phyloP scores from a whole-genome alignment of 495 filamentous ascomycete genomes.

The Podospora pseudopauciseta region DNA sequence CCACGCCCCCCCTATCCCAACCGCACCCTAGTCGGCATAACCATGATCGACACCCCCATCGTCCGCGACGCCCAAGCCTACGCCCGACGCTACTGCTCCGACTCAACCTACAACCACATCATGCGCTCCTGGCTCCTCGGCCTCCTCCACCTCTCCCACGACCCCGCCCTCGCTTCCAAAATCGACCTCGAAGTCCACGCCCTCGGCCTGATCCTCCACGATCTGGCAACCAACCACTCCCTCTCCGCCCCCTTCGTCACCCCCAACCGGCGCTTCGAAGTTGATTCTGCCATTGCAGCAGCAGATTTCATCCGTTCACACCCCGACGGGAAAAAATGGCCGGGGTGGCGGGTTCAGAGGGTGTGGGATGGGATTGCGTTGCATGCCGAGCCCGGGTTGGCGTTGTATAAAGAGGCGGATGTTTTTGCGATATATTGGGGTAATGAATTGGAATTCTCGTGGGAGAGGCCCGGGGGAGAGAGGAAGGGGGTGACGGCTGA shows the following conservation, averaged over 20 bases:
- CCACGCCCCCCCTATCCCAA: not conserved
- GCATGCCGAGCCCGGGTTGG: slow-evolving; percentile 37
- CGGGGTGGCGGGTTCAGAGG: slow-evolving; percentile 28
- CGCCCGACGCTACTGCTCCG: not conserved
- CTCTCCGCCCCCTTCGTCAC: slow-evolving; percentile 28
- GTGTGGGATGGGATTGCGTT: slow-evolving; percentile 45
- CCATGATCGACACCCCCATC: slow-evolving; percentile 3
- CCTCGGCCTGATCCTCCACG: slow-evolving; percentile 36
- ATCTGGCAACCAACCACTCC: slow-evolving; percentile 20
- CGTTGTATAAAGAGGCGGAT: slow-evolving; percentile 39
- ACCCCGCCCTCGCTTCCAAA: slow-evolving; percentile 13
- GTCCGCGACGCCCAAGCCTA: not conserved
- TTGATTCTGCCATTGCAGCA: slow-evolving; percentile 24
- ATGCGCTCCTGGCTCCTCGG: slow-evolving; percentile 5
- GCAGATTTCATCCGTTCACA: slow-evolving; percentile 33
- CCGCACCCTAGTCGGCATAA: not conserved
- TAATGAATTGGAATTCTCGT: slow-evolving; percentile 36
- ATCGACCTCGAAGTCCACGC: slow-evolving; percentile 36
- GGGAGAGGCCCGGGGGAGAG: slow-evolving; percentile 20
- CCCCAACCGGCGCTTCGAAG: slow-evolving; percentile 41
- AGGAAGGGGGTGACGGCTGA: slow-evolving; percentile 21
- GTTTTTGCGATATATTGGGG: slow-evolving; percentile 34
- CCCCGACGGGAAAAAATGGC: slow-evolving; percentile 9
- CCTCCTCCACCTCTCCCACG: slow-evolving; percentile 4
- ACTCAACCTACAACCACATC: not conserved